Base-by-base conservation (phyloP, 768 basidiomycete species). In the Auricularia cornea region DNA sequence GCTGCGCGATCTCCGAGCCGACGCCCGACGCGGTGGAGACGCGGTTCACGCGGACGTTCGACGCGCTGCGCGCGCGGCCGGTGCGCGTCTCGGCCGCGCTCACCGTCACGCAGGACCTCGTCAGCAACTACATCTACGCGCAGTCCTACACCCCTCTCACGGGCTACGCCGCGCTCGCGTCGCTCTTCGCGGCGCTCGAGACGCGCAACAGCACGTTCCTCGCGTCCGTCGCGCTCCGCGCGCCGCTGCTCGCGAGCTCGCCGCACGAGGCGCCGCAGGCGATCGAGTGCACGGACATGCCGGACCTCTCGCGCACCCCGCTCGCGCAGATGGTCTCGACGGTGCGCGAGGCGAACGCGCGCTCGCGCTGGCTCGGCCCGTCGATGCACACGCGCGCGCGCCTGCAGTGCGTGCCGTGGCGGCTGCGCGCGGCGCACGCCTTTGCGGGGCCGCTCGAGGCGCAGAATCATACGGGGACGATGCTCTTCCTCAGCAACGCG, bases 1-100 rank as follows among this genome's bases (percentile, higher is more conserved):
- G 16, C 11, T 63, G 62, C 57, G n/a, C 62, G 28, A 26, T 63
- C 29, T 28, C 33, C 40, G 62, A 59, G 59, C 8, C 31, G 3
- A 59, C 51, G 18, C 31, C 62, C 3, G 57, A 59, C 26, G 35
- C 59, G 30, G 57, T 59, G 4, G 31, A 35, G 14, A 20, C 11
- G 3, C 54, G 62, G 3, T 59, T 51, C 29, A 38, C 14, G 2
- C 35, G 31, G 35, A 35, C 59, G 12, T 31, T 59, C 57, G 62
- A 59, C 28, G 20, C 29, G 28, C 28, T 63, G 16, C 32, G 35
- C 26, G 10, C 14, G 18, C 32, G 23, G 26, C 28, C 30, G 54
- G 16, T 6, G 10, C 54, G 29, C 30, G 54, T 14, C 6, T 14
- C 16, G 26, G 54, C 26, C 23, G 11, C 30, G 26, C 8, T 29